These are phyloP conservation scores for Colletotrichum tabaci DNA, from an alignment of 2,329 filamentous ascomycete genomes.

Conservation along the genomic window DNA sequence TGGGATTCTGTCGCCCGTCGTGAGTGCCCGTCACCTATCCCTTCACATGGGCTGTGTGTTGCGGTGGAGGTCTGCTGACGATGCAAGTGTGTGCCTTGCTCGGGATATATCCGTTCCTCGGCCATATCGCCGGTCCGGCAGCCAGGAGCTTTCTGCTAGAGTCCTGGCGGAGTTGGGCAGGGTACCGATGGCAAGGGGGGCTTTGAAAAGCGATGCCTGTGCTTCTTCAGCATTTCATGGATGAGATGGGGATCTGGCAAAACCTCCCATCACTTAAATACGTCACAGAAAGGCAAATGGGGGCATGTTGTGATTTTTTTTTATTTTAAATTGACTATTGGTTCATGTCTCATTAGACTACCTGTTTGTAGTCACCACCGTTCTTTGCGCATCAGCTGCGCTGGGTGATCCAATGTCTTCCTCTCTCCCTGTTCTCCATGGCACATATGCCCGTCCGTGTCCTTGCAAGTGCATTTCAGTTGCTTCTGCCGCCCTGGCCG, in stretches of 20 bases:
- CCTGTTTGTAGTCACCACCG: conserved; percentile 29
- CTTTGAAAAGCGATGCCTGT: background rate
- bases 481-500: conserved; percentile 57
- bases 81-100: conserved; percentile 25
- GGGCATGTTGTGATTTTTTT: too few relatives aligned
- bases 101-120: conserved; percentile 23
- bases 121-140: background rate
- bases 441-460: too few relatives aligned
- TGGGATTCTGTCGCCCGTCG: conserved; percentile 1
- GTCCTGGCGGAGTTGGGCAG: background rate
- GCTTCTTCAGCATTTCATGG: too few relatives aligned
- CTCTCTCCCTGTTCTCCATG: background rate
- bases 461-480: background rate
- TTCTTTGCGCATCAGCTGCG: background rate
- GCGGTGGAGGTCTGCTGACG: background rate
- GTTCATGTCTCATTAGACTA: conserved; percentile 36
- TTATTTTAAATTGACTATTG: background rate
- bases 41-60: too few relatives aligned
- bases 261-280: too few relatives aligned
- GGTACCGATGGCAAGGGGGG: too few relatives aligned
- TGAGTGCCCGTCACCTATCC: background rate
- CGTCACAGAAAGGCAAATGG: too few relatives aligned
- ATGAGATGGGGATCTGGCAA: too few relatives aligned
- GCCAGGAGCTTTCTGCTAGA: background rate
- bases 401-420: background rate